phyloP scores from a whole-genome alignment of 1,139 yeast species.

The Diutina ranongensis region DNA sequence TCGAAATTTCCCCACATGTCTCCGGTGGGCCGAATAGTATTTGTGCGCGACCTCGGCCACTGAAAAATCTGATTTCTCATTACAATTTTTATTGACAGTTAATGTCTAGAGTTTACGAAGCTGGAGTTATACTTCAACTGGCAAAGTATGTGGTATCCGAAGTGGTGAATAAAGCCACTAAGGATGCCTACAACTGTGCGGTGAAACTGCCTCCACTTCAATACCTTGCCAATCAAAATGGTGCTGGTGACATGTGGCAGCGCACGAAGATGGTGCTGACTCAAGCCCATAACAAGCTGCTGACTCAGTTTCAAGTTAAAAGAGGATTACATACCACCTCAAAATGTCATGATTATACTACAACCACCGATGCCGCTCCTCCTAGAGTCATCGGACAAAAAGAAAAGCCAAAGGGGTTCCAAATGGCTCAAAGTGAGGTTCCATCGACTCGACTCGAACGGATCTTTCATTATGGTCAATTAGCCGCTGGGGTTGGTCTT shows the following conservation, averaged over 20 bases:
- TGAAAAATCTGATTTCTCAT: neutral
- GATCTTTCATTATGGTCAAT: constrained; percentile 81
- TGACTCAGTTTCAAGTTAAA: neutral
- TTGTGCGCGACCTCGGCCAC: neutral
- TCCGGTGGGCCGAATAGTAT: neutral
- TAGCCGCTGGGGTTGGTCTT: constrained; percentile 86
- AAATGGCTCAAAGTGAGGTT: constrained; percentile 56
- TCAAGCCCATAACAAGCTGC: neutral
- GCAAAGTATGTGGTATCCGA: neutral
- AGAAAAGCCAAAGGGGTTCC: constrained; percentile 24
- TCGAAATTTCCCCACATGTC: neutral
- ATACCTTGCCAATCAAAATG: neutral
- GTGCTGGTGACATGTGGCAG: neutral
- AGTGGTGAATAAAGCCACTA: neutral
- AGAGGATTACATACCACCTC: neutral
- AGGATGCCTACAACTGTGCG: neutral
- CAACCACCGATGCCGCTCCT: neutral
- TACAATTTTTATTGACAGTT: neutral
- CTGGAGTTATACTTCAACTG: constrained; percentile 3
- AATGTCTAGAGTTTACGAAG: constrained; percentile 3
- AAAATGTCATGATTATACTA: neutral
- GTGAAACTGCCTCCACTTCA: neutral
- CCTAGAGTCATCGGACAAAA: constrained; percentile 21
- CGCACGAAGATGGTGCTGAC: neutral
- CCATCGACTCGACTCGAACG: constrained; percentile 83